Conservation (phyloP, 108 stramenopile species). For the Skeletonema marinoi region DNA sequence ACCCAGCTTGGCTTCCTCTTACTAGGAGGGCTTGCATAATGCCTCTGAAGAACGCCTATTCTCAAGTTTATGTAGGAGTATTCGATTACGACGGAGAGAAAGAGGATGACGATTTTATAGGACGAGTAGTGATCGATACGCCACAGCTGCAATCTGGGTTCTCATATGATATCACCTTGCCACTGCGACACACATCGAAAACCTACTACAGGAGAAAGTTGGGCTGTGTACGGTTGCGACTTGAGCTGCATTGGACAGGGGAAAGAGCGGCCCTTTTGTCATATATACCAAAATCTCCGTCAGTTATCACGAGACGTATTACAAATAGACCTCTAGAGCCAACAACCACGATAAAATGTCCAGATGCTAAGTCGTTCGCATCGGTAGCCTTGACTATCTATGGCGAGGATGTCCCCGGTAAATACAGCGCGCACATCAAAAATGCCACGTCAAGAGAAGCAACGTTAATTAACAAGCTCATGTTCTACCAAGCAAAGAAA, state of each 20-base stretch:
- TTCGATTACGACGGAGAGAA: conserved; percentile 64
- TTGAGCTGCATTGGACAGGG: conserved; percentile 50
- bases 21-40: conserved; percentile 61
- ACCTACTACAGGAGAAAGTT: conserved; percentile 51
- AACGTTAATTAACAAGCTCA: conserved; percentile 34
- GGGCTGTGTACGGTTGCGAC: conserved; percentile 60
- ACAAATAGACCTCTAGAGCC: neutral
- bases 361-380: conserved; percentile 58
- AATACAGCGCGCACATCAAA: conserved; percentile 40
- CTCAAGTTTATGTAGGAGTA: conserved; percentile 57
- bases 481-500: conserved; percentile 20
- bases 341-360: conserved; percentile 44
- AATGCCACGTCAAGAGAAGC: conserved; percentile 45
- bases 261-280: conserved; percentile 62
- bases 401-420: conserved; percentile 57
- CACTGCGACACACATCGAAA: conserved; percentile 50
- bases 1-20: conserved; percentile 63
- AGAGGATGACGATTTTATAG: conserved; percentile 70
- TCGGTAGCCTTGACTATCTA: conserved; percentile 61
- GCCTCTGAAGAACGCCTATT: conserved; percentile 57
- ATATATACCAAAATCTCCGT: conserved; percentile 44
- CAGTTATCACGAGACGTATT: neutral
- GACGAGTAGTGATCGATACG: conserved; percentile 52
- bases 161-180: conserved; percentile 62
- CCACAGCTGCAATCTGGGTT: conserved; percentile 28